Evolutionary conservation across 1,284 basidiomycete species (phyloP), one percentile per base, ranked within the genome.

Genomic region (Hymenochaete sp.): DNA sequence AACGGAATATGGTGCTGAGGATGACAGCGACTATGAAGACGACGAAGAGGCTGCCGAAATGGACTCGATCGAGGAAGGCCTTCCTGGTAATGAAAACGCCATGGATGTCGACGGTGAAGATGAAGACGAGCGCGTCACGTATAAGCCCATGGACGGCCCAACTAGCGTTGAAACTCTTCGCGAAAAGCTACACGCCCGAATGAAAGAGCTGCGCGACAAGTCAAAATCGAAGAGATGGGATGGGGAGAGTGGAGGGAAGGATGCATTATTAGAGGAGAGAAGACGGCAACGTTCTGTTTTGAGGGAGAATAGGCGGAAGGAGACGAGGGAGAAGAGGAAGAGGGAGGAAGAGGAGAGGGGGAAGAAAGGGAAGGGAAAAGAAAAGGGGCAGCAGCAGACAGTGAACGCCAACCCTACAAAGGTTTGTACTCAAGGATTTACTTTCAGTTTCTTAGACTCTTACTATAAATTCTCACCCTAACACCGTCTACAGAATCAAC

Each of bases 201-300:
- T 95, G 61, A 77, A 79, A 7, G 58, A 71, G n/a, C 72, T 93
- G 27, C 76, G 79, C 51, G 27, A 38, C n/a, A 51, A 40, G 38
- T 38, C 69, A 72, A 26, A 69, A 72, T 6, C 32, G 8, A 35
- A 35, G 14, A 35, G 32, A n/a, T 19, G 21, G 21, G 5, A 8
- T 35, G 21, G 13, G 9, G 39, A 64, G 66, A 43, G 51, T 58
- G 38, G 13, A 8, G 21, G 32, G 8, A 78, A 75, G 57, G 91
- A 93, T 56, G 87, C 81, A 53, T 61, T 96, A 42, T 62, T 93
- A 46, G 86, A 90, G 56, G 85, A 90, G 61, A 71, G 85, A 44
- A 67, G 90, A 54, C 64, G 64, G 56, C 80, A 86, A 56, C 68
- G 89, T 8, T 90, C 83, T 1, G 77, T 82, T 31, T 73, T 95